These are phyloP conservation scores for Pleurotus salmoneostramineus DNA, from an alignment of 768 basidiomycete species.

Conservation along the genomic window DNA sequence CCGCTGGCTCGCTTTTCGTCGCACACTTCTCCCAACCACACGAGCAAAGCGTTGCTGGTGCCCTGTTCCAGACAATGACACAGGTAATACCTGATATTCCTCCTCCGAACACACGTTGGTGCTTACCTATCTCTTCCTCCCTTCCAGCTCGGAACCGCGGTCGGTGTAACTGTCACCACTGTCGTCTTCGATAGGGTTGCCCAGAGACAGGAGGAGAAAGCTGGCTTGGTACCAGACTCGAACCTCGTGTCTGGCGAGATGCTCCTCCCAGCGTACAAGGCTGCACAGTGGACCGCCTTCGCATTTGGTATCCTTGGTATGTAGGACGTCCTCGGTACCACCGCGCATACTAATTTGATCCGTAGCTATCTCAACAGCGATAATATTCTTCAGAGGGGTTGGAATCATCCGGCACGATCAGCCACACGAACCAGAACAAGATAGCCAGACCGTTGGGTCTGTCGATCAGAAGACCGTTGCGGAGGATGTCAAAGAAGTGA, in stretches of 20 bases:
- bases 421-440: background rate
- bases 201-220: background rate
- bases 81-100: conserved; percentile 34
- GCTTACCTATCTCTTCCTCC: background rate
- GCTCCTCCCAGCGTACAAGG: background rate
- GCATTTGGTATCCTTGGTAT: conserved; percentile 10
- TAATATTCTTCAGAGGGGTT: background rate
- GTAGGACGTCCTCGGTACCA: conserved; percentile 8
- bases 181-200: background rate
- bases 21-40: conserved; percentile 61
- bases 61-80: conserved; percentile 75
- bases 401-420: background rate
- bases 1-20: conserved; percentile 70
- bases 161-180: background rate
- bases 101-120: conserved; percentile 6
- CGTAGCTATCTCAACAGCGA: background rate
- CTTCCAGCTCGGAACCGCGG: background rate
- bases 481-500: too few relatives aligned
- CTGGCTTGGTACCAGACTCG: background rate
- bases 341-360: background rate
- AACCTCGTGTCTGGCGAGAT: background rate
- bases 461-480: too few relatives aligned
- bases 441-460: background rate
- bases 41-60: conserved; percentile 76
- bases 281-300: conserved; percentile 8